These are phyloP conservation scores for Boletus rubescentipes DNA, from an alignment of 768 basidiomycete genomes.

Conservation along the genomic window DNA sequence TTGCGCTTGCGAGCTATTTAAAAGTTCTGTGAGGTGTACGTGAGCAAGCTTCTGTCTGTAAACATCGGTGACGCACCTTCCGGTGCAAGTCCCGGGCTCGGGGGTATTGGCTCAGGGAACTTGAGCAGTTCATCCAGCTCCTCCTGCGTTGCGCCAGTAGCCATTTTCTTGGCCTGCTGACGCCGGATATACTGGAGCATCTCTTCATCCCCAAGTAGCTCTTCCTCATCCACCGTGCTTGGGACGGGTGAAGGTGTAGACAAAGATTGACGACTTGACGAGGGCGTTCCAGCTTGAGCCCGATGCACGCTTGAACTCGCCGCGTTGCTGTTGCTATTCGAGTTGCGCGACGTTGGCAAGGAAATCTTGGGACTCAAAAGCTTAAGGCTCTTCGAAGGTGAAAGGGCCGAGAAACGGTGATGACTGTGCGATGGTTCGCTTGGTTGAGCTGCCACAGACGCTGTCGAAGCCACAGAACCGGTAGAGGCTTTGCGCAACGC, in stretches of 20 bases:
- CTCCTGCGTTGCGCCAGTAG: slow-evolving; percentile 78
- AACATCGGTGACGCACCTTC: slow-evolving; percentile 51
- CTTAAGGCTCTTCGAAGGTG: slow-evolving; percentile 83
- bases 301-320: slow-evolving; percentile 47
- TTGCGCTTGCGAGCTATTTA: slow-evolving; percentile 65
- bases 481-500: slow-evolving; percentile 82
- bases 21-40: slow-evolving; percentile 45
- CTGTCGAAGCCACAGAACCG: slow-evolving; percentile 70
- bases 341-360: slow-evolving; percentile 53
- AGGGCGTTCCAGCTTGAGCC: slow-evolving; percentile 57
- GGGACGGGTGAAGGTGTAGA: slow-evolving; percentile 86
- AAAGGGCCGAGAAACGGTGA: slow-evolving; percentile 79
- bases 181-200: slow-evolving; percentile 93
- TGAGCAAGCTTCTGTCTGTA: slow-evolving; percentile 5
- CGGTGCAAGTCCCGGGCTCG: slow-evolving; percentile 63
- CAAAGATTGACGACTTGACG: slow-evolving; percentile 70
- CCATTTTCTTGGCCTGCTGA: slow-evolving; percentile 85
- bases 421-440: slow-evolving; percentile 42
- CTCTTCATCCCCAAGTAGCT: slow-evolving; percentile 89
- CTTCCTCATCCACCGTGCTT: slow-evolving; percentile 79
- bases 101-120: slow-evolving; percentile 88
- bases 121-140: slow-evolving; percentile 85
- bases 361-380: slow-evolving; percentile 78
- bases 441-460: slow-evolving; percentile 48
- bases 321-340: slow-evolving; percentile 37